Evolutionary conservation across 768 basidiomycete species (phyloP), one percentile per base, ranked within the genome.

Genomic region (Lepiota venenata): DNA sequence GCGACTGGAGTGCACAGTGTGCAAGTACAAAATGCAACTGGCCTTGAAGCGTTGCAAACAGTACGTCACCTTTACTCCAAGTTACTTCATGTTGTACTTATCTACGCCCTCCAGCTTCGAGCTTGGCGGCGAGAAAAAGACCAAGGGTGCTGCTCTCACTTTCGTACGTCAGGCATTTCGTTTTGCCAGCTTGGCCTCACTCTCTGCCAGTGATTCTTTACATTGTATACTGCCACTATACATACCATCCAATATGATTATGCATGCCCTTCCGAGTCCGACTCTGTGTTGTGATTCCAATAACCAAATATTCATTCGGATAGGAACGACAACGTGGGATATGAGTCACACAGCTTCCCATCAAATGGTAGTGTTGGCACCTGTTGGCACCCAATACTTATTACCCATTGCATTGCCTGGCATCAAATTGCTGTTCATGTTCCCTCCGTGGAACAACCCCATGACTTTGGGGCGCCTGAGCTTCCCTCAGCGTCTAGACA

Each of bases 41-140:
- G 66, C 91, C 11, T 81, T 99, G 70, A 99, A 99, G 80, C 94
- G 97, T 63, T 98, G 94, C 95, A 99, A 99, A 76, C 96, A 99
- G 92, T 93, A 67, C 69, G 91, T 84, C 21, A 32, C 12, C 22
- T 20, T 15, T 36, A 10, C 16, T 9, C 41, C 22, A 21, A 39
- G 11, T 37, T 0, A 7, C 9, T 25, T 7, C 25, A 11, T 4
- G 4, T 16, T 22, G 18, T 38, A 7, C 9, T 29, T 44, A 58
- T 46, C 55, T 29, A 3, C 44, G 6, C 47, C 49, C 15, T 45
- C 18, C 62, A 93, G 92, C 81, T 98, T 99, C 81, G 96, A 98
- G 79, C 88, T 98, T 51, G 96, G 97, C 73, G 97, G 97, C 71
- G 97, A 99, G 84, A 99, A 98, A 86, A 98, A 98, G 89, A 94